Base-by-base conservation (phyloP, 2,329 filamentous ascomycete genomes). In the Cryphonectria nitschkei region DNA sequence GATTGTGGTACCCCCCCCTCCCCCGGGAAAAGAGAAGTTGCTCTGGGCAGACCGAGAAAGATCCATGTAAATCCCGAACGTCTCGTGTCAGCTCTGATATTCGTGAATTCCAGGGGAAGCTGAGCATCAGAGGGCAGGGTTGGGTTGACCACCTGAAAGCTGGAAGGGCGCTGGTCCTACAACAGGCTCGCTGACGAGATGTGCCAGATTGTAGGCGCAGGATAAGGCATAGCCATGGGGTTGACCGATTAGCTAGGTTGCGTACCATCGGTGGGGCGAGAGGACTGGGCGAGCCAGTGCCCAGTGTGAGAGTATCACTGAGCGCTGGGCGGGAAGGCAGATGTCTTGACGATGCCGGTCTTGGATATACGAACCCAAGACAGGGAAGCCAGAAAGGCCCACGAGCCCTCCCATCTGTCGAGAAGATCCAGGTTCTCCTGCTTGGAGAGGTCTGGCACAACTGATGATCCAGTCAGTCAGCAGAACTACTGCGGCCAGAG, bases 381-480 rank as follows among this genome's bases (percentile, higher is more conserved):
- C 75, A 98, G 80, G 11, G 87, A 91, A 46, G 90, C 89, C 73
- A 98, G 85, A 76, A 92, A 91, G 11, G 92, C 87, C 95, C 95
- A 98, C 37, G 92, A 88, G 4, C 93, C 92, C 74, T 94, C 92
- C 93, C 94, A 98, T 32, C 86, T 84, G 73, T 89, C 86, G 56
- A 98, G 81, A 74, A 88, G 86, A 70, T 85, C 81, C 67, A 93
- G 81, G 75, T 90, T 94, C 64, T 90, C 87, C 56, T 86, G 84
- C 58, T 90, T 86, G 69, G 89, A 87, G 68, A 98, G 83, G 78
- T 98, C 93, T 0, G 95, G 95, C 56, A 97, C 80, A 72, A 89
- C 89, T 91, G 2, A 68, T 22, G 54, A 52, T 41, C 80, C 26
- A 22, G 68, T 75, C 73, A 75, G 75, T 75, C 73, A 75, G 75